Conservation (phyloP, 2,329 filamentous ascomycete species). For the Aspergillus tamarii region DNA sequence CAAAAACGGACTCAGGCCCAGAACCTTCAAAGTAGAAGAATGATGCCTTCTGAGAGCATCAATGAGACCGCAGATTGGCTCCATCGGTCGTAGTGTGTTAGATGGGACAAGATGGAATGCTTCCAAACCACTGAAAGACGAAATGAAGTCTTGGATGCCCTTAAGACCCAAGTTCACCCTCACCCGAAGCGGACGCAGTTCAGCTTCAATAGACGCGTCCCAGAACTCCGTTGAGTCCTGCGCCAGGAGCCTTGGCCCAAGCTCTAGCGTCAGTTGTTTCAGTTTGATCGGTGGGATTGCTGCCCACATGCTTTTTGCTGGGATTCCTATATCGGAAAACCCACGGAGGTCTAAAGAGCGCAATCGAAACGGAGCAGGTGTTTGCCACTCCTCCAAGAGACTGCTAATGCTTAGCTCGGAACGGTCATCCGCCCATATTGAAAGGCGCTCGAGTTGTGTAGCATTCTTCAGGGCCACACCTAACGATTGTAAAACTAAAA, state of each 20-base stretch:
- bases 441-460: neutral
- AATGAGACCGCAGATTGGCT: neutral
- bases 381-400: neutral
- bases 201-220: neutral
- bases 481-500: neutral
- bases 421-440: conserved; percentile 3
- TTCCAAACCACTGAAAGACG: neutral
- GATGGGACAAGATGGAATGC: neutral
- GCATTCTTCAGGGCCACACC: neutral
- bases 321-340: neutral
- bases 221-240: neutral
- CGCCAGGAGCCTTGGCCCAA: neutral
- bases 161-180: neutral
- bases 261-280: neutral
- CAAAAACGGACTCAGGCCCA: neutral
- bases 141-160: neutral
- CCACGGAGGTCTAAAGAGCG: conserved; percentile 5
- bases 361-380: neutral
- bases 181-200: neutral
- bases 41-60: neutral
- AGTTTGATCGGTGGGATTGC: neutral
- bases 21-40: neutral
- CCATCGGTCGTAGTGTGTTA: neutral
- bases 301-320: neutral
- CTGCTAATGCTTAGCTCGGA: neutral